Evolutionary conservation across 1,139 yeast species (phyloP).

Genomic region (Spencermartinsiella ligniputridi): DNA sequence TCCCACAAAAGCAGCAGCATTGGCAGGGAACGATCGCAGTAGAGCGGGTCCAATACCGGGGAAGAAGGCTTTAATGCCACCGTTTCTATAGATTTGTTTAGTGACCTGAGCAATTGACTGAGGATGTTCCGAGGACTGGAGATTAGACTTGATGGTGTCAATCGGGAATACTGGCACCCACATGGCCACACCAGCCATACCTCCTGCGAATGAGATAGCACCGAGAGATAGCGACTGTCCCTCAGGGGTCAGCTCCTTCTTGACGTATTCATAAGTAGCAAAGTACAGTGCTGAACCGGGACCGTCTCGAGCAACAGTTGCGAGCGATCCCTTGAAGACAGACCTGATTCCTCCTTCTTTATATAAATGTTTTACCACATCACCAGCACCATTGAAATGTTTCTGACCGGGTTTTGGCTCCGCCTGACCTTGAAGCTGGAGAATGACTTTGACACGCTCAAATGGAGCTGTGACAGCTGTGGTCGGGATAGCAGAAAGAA

Average conservation of each 20-base stretch:
- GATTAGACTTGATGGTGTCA: constrained; percentile 88
- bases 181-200: constrained; percentile 93
- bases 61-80: constrained; percentile 90
- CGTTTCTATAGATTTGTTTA: constrained; percentile 54
- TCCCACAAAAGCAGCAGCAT: constrained; percentile 95
- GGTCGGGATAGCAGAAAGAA: constrained; percentile 90
- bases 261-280: constrained; percentile 86
- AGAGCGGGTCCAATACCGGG: constrained; percentile 97
- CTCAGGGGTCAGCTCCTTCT: constrained; percentile 52
- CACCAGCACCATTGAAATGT: constrained; percentile 46
- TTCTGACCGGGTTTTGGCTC: constrained; percentile 30
- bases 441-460: constrained; percentile 89
- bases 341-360: constrained; percentile 80
- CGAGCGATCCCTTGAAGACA: constrained; percentile 83
- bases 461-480: constrained; percentile 95
- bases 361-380: constrained; percentile 67
- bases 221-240: constrained; percentile 58
- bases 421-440: constrained; percentile 72
- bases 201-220: constrained; percentile 87
- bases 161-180: constrained; percentile 96
- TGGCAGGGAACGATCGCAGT: constrained; percentile 92
- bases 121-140: constrained; percentile 61
- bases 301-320: constrained; percentile 94
- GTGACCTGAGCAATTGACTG: constrained; percentile 66
- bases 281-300: constrained; percentile 98